Conservation (phyloP, 306 rosid genomes). For the Vigna nakashimae region DNA sequence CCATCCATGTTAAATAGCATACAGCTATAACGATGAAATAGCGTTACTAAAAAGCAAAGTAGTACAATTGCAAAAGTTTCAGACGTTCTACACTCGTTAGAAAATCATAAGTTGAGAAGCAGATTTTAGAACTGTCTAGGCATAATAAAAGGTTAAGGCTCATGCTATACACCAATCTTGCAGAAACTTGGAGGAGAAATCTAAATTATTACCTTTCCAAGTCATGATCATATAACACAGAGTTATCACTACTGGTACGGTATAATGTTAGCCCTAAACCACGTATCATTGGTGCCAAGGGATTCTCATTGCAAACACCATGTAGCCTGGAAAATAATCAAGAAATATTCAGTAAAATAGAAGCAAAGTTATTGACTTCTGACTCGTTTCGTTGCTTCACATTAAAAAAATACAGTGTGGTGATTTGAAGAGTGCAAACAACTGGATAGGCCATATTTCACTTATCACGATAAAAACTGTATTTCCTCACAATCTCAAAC, state of each 20-base stretch:
- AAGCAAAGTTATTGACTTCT: background rate
- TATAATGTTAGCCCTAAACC: constrained; percentile 72
- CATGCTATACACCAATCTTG: background rate
- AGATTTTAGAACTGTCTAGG: background rate
- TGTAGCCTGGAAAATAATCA: constrained; percentile 69
- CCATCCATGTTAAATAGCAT: constrained; percentile 72
- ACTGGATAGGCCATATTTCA: constrained; percentile 1
- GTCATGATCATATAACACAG: constrained; percentile 92
- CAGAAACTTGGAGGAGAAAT: background rate
- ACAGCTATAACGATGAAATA: constrained; percentile 36
- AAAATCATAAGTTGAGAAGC: background rate
- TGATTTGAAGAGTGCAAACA: background rate
- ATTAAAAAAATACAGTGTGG: background rate
- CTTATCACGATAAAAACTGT: background rate
- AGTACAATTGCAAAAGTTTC: constrained; percentile 18
- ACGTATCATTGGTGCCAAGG: constrained; percentile 87
- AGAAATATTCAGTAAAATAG: background rate
- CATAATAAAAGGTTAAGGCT: background rate
- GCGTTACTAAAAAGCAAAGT: constrained; percentile 52
- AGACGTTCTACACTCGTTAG: background rate
- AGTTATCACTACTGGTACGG: constrained; percentile 86
- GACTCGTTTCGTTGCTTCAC: background rate
- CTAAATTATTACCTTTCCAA: constrained; percentile 72
- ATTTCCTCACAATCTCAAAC: constrained; percentile 15
- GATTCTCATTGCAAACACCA: constrained; percentile 91